phyloP scores from a whole-genome alignment of 169 alveolate species.

The Cryptosporidium viatorum region DNA sequence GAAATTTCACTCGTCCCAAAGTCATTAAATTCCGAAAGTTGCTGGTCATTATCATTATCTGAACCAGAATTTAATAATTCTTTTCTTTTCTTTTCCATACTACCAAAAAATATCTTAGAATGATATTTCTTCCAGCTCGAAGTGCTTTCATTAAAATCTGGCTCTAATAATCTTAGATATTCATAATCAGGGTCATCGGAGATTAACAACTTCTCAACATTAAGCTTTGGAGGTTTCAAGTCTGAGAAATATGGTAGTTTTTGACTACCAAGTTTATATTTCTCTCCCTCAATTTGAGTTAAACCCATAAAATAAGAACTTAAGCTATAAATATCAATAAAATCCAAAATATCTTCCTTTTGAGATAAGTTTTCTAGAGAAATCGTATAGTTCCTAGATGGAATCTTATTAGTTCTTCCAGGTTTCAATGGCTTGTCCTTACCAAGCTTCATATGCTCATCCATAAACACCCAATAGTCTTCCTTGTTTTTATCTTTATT shows the following conservation, averaged over 20 bases:
- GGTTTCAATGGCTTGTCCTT: slow-evolving; percentile 40
- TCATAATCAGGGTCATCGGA: neutral
- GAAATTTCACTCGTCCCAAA: neutral
- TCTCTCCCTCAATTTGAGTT: slow-evolving; percentile 22
- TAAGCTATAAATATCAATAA: slow-evolving; percentile 21
- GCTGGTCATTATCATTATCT: neutral
- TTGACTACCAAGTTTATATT: neutral
- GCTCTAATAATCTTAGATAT: slow-evolving; percentile 31
- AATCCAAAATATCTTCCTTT: slow-evolving; percentile 23
- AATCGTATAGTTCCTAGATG: slow-evolving; percentile 34
- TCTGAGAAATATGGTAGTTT: slow-evolving; percentile 38
- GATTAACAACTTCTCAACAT: slow-evolving; percentile 5
- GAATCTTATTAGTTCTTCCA: slow-evolving; percentile 41
- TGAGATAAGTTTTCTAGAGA: slow-evolving; percentile 23
- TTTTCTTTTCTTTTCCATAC: neutral
- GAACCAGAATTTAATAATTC: slow-evolving; percentile 3
- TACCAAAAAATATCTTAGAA: slow-evolving; percentile 7
- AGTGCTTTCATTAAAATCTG: slow-evolving; percentile 6
- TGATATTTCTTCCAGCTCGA: slow-evolving; percentile 58
- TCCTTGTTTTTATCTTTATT: slow-evolving; percentile 1
- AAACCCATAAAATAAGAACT: slow-evolving; percentile 43
- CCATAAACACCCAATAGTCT: slow-evolving; percentile 44
- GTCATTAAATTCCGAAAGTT: neutral
- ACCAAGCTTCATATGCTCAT: slow-evolving; percentile 64
- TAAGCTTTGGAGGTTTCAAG: slow-evolving; percentile 47